Conservation (phyloP, 2,329 filamentous ascomycete genomes). For the Xylaria sp. region DNA sequence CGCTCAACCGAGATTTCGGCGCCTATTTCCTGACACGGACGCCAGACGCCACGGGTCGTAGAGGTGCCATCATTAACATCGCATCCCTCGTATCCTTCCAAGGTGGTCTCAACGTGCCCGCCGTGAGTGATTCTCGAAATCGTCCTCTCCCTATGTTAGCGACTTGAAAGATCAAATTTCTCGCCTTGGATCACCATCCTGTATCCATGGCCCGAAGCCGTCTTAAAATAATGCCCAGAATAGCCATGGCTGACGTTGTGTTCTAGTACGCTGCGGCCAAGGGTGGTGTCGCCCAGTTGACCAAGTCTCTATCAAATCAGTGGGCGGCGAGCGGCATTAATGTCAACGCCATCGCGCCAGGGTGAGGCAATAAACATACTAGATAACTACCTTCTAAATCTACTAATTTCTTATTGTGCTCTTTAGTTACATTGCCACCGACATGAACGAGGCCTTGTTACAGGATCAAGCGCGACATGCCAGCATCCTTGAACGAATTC, state of each 20-base stretch:
- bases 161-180: too few relatives aligned
- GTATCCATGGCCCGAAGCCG: neutral
- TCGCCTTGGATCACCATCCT: neutral
- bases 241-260: neutral
- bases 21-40: slow-evolving; percentile 76
- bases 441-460: slow-evolving; percentile 88
- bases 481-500: slow-evolving; percentile 82
- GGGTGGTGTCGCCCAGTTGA: slow-evolving; percentile 84
- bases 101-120: slow-evolving; percentile 86
- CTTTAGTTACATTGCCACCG: slow-evolving; percentile 78
- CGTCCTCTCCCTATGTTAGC: too few relatives aligned
- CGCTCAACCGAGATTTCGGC: slow-evolving; percentile 78
- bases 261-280: slow-evolving; percentile 78
- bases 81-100: slow-evolving; percentile 84
- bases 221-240: neutral
- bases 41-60: slow-evolving; percentile 62
- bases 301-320: slow-evolving; percentile 86
- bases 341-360: slow-evolving; percentile 89
- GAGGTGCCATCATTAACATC: slow-evolving; percentile 84
- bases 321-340: slow-evolving; percentile 81
- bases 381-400: neutral
- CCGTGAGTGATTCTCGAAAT: slow-evolving; percentile 48
- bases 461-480: slow-evolving; percentile 73
- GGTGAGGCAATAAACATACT: slow-evolving; percentile 47
- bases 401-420: neutral